Conservation (phyloP, 108 stramenopile genomes). For the Pseudonitzschia pungens region DNA sequence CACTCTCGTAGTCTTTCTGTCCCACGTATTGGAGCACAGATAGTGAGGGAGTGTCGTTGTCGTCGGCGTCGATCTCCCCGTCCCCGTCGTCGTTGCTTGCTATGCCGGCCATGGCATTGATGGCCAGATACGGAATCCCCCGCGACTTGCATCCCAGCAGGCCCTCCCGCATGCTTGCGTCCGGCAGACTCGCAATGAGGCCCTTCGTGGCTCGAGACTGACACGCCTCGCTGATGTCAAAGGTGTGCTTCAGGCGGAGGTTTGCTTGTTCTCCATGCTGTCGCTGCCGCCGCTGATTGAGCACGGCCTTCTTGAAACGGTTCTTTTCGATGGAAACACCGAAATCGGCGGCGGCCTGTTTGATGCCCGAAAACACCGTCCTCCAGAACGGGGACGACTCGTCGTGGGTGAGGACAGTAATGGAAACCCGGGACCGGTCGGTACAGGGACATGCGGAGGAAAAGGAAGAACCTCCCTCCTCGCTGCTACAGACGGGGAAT, state of each 20-base stretch:
- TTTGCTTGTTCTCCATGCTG: background rate
- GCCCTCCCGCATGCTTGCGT: background rate
- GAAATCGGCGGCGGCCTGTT: constrained; percentile 2
- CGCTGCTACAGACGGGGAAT: constrained; percentile 14
- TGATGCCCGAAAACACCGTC: background rate
- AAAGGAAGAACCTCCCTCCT: no score
- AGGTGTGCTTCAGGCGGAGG: background rate
- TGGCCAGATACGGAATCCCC: background rate
- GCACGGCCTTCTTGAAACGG: background rate
- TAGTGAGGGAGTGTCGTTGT: background rate
- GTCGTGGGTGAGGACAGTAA: constrained; percentile 3
- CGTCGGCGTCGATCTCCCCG: background rate
- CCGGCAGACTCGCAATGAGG: constrained; percentile 3
- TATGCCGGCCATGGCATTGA: constrained; percentile 1
- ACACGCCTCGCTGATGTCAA: background rate
- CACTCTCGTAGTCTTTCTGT: constrained; percentile 1
- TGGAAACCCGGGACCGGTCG: constrained; percentile 6
- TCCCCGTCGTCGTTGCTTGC: background rate
- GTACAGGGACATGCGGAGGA: background rate
- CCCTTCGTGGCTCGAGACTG: background rate
- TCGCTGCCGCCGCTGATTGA: no score
- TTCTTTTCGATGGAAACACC: constrained; percentile 1
- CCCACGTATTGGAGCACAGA: background rate
- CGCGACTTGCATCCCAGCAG: background rate
- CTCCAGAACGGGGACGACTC: background rate